Evolutionary conservation across 176 grass and related monocot genomes (phyloP).

Genomic region (Cocos nucifera): DNA sequence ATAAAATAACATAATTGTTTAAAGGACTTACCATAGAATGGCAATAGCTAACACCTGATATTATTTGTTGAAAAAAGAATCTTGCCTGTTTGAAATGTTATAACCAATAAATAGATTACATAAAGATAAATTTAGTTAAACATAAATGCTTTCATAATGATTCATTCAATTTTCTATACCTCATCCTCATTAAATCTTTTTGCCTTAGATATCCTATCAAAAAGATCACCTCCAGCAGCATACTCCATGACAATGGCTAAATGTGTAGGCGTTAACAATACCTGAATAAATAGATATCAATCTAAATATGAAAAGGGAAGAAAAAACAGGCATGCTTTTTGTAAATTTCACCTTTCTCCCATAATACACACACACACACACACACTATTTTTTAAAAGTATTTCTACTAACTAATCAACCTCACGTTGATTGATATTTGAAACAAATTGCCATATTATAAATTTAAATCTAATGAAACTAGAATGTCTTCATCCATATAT

Average conservation of each 20-base stretch:
- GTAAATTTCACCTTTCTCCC: too few species aligned
- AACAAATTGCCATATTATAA: too few species aligned
- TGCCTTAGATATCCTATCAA: constrained; percentile 71
- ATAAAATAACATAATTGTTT: background rate
- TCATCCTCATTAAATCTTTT: constrained; percentile 93
- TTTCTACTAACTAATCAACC: too few species aligned
- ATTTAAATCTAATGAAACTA: too few species aligned
- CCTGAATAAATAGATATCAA: constrained; percentile 26
- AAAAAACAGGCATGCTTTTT: too few species aligned
- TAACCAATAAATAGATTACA: constrained; percentile 15
- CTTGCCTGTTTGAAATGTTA: constrained; percentile 42
- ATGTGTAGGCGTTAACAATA: constrained; percentile 90
- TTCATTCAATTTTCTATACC: constrained; percentile 32
- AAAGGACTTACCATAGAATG: constrained; percentile 71
- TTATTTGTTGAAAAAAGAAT: constrained; percentile 97
- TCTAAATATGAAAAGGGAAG: too few species aligned
- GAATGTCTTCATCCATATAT: too few species aligned
- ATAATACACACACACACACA: too few species aligned
- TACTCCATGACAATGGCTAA: constrained; percentile 99
- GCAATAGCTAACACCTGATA: constrained; percentile 96
- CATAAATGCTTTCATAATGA: background rate
- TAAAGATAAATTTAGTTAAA: background rate
- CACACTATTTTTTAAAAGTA: too few species aligned
- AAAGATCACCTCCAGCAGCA: constrained; percentile 91
- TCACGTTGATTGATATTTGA: too few species aligned